Base-by-base conservation (phyloP, 192 early-diverging fungal genomes). In the Coemansia sp. region DNA sequence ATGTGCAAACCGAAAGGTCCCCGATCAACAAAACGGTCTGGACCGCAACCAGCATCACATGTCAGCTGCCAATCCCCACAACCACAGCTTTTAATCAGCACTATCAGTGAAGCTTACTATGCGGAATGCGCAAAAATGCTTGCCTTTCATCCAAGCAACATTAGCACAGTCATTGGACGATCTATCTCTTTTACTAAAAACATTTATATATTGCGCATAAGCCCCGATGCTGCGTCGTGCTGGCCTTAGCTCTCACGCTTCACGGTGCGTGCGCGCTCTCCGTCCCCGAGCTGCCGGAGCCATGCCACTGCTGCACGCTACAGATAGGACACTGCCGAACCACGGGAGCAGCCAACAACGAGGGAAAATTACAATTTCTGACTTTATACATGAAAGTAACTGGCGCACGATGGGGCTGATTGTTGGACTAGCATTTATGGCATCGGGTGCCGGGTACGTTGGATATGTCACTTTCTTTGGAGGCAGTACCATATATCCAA, bases 401-500 rank as follows among this genome's bases (percentile, higher is more conserved):
- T 70, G 68, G 72, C 62, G 62, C 25, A 63, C 60, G 24, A 68
- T 68, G 23, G 23, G 65, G 6, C 17, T 53, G 2, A 62, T 59
- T 5, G 22, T 66, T 7, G 50, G 55, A 6, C 54, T 42, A 3
- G 62, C 63, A 17, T 14, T 68, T 19, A 62, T 52, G 1, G 29
- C 50, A 8, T 27, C 51, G 17, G 64, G 65, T 2, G 20, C 74
- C 39, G 78, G 66, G 19, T 65, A 72, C 55, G 53, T 67, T 4
- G 69, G 61, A 23, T 80, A 74, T 63, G 58, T 39, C 46, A 72
- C 61, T 59, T 70, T 64, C 57, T 76, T 70, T 65, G 75, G 74
- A 0, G 63, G 70, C 0, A 71, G 71, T 14, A 64, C 59, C 33
- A 29, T 63, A 53, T 82, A 82, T 27, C 79, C 79, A 20, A 62